Base-by-base conservation (phyloP, 148 eudicot species). In the Amaranthus cruentus region DNA sequence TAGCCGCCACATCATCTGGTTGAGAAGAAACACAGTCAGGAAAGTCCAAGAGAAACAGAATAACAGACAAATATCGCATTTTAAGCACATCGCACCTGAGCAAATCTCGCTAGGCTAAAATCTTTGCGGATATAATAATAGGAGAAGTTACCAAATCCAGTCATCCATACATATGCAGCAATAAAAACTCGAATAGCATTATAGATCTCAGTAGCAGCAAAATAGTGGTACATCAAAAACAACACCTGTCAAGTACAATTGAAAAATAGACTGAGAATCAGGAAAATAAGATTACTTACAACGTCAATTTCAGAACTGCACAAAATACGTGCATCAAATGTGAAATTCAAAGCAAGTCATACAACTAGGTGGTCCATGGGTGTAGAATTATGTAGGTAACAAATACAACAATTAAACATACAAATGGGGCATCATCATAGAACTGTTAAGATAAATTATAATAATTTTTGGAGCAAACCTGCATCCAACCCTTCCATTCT, bases 401-500 rank as follows among this genome's bases (percentile, higher is more conserved):
- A 48, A 42, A 48, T 43, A 43, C 66, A 42, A 6, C 4, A 7
- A 52, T 7, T 3, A 54, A 50, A 4, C 50, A 44, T 44, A 21
- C 12, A 69, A 69, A 38, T 28, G 28, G 11, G 49, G 15, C 14
- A 21, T 18, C 47, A 61, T 28, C 69, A 73, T 13, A 13, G 6
- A 51, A 14, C 42, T 49, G 74, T 6, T 51, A 8, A 18, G 55
- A 73, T 9, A 14, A 44, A 18, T 42, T 9, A 46, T 10, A 1
- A 47, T n/a, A 0, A 54, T 15, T 55, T 9, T 0, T 28, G 43
- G 72, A 62, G 71, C 84, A 77, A 62, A 86, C 98, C 98, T 95
- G 98, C 98, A 95, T 95, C 98, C 98, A 95, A 56, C 98, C 98
- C 86, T 85, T 91, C 98, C 98, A 95, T 80, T 95, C 98, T 81